Evolutionary conservation across 352 stramenopile species (phyloP).

Genomic region (Phytophthora tentaculata): DNA sequence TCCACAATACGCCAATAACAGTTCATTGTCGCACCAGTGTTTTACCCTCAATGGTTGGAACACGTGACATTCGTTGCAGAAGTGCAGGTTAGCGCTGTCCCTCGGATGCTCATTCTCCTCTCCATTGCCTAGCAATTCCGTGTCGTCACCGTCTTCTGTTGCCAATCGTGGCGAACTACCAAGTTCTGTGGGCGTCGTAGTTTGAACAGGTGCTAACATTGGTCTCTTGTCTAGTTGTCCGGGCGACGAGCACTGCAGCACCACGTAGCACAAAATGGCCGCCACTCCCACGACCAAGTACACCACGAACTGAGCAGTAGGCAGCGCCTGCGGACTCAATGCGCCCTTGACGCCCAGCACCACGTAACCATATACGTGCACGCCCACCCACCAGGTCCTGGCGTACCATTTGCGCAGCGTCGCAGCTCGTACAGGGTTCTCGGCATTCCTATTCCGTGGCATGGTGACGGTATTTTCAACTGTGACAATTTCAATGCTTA

Average conservation of each 20-base stretch:
- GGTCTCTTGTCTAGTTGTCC: slow-evolving; percentile 54
- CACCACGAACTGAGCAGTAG: slow-evolving; percentile 50
- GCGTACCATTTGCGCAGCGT: slow-evolving; percentile 69
- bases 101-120: slow-evolving; percentile 17
- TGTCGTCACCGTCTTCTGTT: slow-evolving; percentile 38
- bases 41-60: slow-evolving; percentile 74
- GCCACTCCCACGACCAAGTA: slow-evolving; percentile 42
- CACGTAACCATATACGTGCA: slow-evolving; percentile 75
- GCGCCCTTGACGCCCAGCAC: slow-evolving; percentile 45
- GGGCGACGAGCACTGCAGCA: slow-evolving; percentile 68
- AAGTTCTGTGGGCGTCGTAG: neutral
- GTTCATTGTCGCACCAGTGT: slow-evolving; percentile 54
- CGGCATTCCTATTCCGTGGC: slow-evolving; percentile 32
- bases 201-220: slow-evolving; percentile 27
- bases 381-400: slow-evolving; percentile 67
- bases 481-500: slow-evolving; percentile 19
- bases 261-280: slow-evolving; percentile 54
- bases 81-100: slow-evolving; percentile 42
- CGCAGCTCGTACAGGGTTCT: slow-evolving; percentile 39
- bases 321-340: slow-evolving; percentile 35
- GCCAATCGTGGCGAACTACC: slow-evolving; percentile 14
- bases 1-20: neutral
- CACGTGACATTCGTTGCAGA: slow-evolving; percentile 64
- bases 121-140: slow-evolving; percentile 37
- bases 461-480: slow-evolving; percentile 21